These are phyloP conservation scores for Chloranthus sessilifolius DNA, from an alignment of 164 flowering plant species.

Conservation along the genomic window DNA sequence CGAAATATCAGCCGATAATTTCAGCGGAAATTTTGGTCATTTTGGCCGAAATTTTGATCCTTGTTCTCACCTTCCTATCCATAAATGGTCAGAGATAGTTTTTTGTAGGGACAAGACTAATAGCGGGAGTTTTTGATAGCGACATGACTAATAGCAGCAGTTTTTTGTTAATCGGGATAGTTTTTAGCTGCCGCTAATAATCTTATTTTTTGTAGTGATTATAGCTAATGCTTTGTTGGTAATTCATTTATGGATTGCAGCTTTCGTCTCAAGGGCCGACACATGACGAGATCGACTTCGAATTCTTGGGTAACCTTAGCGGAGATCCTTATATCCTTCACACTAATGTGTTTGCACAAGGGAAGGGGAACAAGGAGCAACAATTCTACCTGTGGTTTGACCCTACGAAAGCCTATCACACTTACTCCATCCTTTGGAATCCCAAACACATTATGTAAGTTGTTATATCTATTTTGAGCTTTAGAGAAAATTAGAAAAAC, in stretches of 20 bases:
- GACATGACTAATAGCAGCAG: no score
- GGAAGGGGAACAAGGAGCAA: conserved; percentile 9
- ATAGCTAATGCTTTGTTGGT: no score
- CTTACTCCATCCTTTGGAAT: conserved; percentile 7
- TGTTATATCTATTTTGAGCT: background rate
- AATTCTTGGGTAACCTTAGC: conserved; percentile 7
- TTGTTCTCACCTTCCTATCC: no score
- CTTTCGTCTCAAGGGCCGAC: conserved; percentile 5
- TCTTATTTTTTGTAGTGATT: background rate
- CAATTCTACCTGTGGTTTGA: conserved; percentile 11
- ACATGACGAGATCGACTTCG: conserved; percentile 3
- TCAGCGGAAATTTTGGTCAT: no score
- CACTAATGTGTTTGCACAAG: conserved; percentile 11
- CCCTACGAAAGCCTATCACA: conserved; percentile 1
- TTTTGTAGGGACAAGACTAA: no score
- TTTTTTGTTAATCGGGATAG: no score
- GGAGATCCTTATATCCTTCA: conserved; percentile 9
- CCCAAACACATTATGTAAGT: conserved; percentile 7
- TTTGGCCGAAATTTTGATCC: no score
- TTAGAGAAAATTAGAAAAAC: no score
- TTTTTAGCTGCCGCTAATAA: background rate
- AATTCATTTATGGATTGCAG: no score
- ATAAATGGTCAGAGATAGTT: no score
- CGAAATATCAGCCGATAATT: no score
- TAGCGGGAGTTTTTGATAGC: no score